Evolutionary conservation across 495 filamentous ascomycete genomes (phyloP), one percentile per base, ranked within the genome.

Genomic region (Xylaria cubensis): DNA sequence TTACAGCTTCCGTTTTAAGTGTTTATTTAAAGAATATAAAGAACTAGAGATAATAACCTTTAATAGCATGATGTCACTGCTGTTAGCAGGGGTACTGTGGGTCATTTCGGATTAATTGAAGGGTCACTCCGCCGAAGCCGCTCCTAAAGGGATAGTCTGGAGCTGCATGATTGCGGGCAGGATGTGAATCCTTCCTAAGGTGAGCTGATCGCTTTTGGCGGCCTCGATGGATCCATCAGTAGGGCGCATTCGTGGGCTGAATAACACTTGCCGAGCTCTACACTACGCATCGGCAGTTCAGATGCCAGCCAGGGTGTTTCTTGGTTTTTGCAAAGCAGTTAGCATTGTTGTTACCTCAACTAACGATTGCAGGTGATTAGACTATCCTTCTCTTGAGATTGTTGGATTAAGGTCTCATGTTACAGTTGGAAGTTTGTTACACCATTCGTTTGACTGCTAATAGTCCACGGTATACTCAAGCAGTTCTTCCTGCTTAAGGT

Each of bases 231-330:
- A 29, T 19, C 61, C 39, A 26, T 44, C 39, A 21, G 26, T 4
- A 39, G 26, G 67, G 67, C 55, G 39, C 53, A 69, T 34, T 69
- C 67, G 42, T 59, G 36, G 55, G 67, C 67, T 69, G 67, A 62
- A 34, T 39, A 10, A n/a, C 9, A 59, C 13, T 42, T 34, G 55
- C 53, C n/a, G n/a, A 50, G 64, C n/a, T 63, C 12, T 32, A 46
- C 34, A 21, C 42, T 32, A 64, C 34, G 21, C 42, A 24, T 50
- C 26, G 13, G 13, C 42, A 13, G 24, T 64, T 46, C 41, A 50
- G 42, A 65, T 65, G 48, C 8, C 6, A 26, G 24, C 42, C 4
- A 42, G 63, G 42, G 19, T 48, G 17, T 26, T 15, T 67, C 29
- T 51, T 36, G 44, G 21, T 29, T 26, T 24, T 26, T 24, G 46